Evolutionary conservation across 2,329 filamentous ascomycete species (phyloP).

Genomic region (Pseudogymnoascus sp.): DNA sequence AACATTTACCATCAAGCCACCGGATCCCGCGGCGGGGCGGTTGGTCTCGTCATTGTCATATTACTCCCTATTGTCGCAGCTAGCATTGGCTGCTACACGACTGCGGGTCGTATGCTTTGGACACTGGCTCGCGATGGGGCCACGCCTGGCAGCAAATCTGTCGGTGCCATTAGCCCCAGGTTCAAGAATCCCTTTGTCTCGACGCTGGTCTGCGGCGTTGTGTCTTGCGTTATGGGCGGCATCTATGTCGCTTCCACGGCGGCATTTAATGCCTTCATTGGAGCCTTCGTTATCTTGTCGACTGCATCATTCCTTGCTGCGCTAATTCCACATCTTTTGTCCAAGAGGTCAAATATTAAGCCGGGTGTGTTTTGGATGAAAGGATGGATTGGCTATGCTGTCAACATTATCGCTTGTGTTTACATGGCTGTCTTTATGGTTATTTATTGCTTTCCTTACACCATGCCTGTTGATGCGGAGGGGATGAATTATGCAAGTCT

Average conservation of each 20-base stretch:
- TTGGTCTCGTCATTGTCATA: slow-evolving; percentile 45
- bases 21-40: slow-evolving; percentile 40
- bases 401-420: slow-evolving; percentile 44
- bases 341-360: slow-evolving; percentile 35
- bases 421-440: slow-evolving; percentile 56
- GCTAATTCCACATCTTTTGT: slow-evolving; percentile 50
- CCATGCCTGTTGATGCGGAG: slow-evolving; percentile 35
- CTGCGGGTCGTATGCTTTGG: slow-evolving; percentile 55
- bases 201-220: slow-evolving; percentile 40
- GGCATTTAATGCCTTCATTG: slow-evolving; percentile 60
- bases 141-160: slow-evolving; percentile 41
- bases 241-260: slow-evolving; percentile 60
- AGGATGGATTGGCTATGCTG: slow-evolving; percentile 37
- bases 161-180: slow-evolving; percentile 38
- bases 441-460: slow-evolving; percentile 53
- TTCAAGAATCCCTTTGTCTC: slow-evolving; percentile 48
- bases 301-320: slow-evolving; percentile 53
- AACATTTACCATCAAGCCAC: slow-evolving; percentile 58
- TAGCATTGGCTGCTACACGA: slow-evolving; percentile 50
- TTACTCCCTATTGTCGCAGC: slow-evolving; percentile 45
- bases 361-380: slow-evolving; percentile 53
- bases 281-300: slow-evolving; percentile 47
- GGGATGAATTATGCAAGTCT: slow-evolving; percentile 47
- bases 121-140: slow-evolving; percentile 51
- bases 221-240: slow-evolving; percentile 49